These are phyloP conservation scores for Blastocystis sp. DNA, from an alignment of 352 stramenopile genomes.

Conservation along the genomic window DNA sequence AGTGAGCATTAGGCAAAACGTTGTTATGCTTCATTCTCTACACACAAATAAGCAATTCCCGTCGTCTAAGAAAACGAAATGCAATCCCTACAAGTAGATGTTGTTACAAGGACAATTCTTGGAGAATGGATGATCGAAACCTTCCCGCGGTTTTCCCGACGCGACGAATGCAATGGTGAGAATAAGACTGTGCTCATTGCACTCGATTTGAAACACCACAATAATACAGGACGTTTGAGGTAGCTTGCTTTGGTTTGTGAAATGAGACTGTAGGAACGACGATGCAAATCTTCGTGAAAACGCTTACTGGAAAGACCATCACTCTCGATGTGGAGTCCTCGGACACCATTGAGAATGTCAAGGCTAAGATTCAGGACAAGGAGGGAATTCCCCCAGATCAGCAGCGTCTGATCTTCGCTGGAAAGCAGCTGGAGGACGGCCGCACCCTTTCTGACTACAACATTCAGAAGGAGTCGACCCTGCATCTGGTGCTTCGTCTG, in stretches of 20 bases:
- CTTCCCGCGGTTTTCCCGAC: not conserved
- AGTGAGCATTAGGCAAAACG: no score
- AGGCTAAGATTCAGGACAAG: constrained; percentile 78
- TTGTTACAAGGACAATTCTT: not conserved
- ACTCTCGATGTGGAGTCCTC: constrained; percentile 89
- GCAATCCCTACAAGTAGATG: not conserved
- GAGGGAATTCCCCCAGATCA: constrained; percentile 98
- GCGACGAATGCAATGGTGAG: not conserved
- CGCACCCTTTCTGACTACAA: constrained; percentile 62
- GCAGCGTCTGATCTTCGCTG: constrained; percentile 91
- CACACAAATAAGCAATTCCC: constrained; percentile 99
- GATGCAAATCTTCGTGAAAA: constrained; percentile 55
- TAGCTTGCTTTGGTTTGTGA: not conserved
- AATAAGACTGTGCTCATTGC: not conserved
- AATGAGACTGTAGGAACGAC: not conserved
- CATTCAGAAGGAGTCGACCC: constrained; percentile 64
- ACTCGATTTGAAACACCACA: not conserved
- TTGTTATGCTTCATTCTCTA: no score
- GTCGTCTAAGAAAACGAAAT: no score
- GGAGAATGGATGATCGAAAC: not conserved
- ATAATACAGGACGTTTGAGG: constrained; percentile 13
- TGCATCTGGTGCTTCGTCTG: constrained; percentile 62
- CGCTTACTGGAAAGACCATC: constrained; percentile 79
- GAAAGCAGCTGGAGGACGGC: constrained; percentile 96
- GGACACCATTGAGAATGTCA: constrained; percentile 99